phyloP scores from a whole-genome alignment of 176 grass and related monocot species.

The Bolboschoenus planiculmis region DNA sequence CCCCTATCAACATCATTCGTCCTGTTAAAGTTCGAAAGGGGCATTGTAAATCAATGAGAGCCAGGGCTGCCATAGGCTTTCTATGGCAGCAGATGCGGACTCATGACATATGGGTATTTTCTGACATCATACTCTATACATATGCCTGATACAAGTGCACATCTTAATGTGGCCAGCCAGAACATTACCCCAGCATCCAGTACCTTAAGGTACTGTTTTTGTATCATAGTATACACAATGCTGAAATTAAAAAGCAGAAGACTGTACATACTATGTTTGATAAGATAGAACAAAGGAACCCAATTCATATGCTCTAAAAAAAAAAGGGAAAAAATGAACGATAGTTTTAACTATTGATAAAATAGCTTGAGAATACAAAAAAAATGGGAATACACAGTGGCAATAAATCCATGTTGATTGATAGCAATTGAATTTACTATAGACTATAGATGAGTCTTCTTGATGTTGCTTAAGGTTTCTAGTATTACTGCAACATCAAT shows the following conservation, averaged over 20 bases:
- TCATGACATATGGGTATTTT: not conserved
- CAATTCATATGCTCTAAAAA: not conserved
- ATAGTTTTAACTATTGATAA: not conserved
- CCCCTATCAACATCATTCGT: not conserved
- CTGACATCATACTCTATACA: not conserved
- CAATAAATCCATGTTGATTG: not conserved
- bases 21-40: not conserved
- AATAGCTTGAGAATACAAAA: not conserved
- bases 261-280: not conserved
- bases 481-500: not conserved
- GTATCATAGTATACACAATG: not conserved
- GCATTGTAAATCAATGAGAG: not conserved
- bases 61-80: not conserved
- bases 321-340: not conserved
- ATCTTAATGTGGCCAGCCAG: not conserved
- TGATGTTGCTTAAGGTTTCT: not conserved
- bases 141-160: not conserved
- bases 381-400: not conserved
- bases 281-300: not conserved
- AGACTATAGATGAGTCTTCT: not conserved
- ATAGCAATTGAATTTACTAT: not conserved
- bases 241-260: not conserved
- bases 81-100: not conserved
- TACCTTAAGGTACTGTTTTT: not conserved
- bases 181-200: not conserved